A percentile compares a stretch with the other conserved stretches of the same genome.
These are phyloP conservation scores for Rutidosis leptorrhynchoides DNA, from an alignment of 129 eudicot genomes.

Conservation along the genomic window DNA sequence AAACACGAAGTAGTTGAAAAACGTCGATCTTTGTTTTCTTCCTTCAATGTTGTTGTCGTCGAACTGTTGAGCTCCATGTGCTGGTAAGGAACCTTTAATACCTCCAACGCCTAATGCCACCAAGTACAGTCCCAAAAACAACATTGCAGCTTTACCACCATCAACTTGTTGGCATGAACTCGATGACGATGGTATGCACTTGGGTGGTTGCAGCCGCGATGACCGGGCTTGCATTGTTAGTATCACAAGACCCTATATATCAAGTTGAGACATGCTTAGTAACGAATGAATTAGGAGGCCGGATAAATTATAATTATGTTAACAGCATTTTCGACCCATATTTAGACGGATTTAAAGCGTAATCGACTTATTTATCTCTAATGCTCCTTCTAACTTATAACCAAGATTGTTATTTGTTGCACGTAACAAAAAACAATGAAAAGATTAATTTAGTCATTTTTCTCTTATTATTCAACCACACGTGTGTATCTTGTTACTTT, in stretches of 20 bases:
- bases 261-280: no score
- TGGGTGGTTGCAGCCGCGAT: constrained; percentile 55
- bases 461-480: no score
- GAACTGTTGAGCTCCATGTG: constrained; percentile 88
- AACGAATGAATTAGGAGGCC: no score
- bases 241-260: constrained; percentile 70
- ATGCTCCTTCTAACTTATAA: no score
- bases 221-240: constrained; percentile 74
- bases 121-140: constrained; percentile 73
- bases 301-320: no score
- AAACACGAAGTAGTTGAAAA: constrained; percentile 83
- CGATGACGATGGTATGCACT: constrained; percentile 33
- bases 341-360: no score
- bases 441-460: no score
- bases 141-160: constrained; percentile 66
- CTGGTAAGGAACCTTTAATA: constrained; percentile 76
- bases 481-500: no score
- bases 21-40: constrained; percentile 79
- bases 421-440: no score
- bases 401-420: no score
- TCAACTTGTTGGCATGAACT: constrained; percentile 43
- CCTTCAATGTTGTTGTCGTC: constrained; percentile 53
- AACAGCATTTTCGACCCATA: no score
- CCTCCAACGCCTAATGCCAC: constrained; percentile 90
- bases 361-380: no score